A percentile compares a stretch with the other conserved stretches of the same genome.
Conservation (phyloP, 352 stramenopile species). For the Phytophthora brassicae region DNA sequence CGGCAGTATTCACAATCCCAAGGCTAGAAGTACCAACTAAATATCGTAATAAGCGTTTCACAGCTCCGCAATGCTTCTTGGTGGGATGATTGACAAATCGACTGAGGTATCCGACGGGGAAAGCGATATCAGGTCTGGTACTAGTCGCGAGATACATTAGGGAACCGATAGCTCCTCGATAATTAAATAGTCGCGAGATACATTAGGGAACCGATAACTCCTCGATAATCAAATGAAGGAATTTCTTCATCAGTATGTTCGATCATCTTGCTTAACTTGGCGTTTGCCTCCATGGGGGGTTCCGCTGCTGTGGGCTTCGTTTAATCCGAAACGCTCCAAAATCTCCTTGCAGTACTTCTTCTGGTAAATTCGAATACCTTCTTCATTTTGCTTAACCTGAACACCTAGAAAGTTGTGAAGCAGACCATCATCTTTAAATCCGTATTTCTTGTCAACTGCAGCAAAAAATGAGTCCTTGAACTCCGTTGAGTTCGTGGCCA, state of each 20-base stretch:
- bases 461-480: conserved; percentile 23
- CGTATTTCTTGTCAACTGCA: conserved; percentile 15
- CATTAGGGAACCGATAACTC: conserved; percentile 24
- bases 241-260: not conserved
- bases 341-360: conserved; percentile 10
- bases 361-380: conserved; percentile 4
- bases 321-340: not conserved
- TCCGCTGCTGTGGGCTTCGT: not conserved
- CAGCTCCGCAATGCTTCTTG: conserved; percentile 11
- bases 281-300: conserved; percentile 18
- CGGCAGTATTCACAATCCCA: not conserved
- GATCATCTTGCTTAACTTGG: not conserved
- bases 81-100: conserved; percentile 14
- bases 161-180: conserved; percentile 16
- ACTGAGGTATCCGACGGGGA: conserved; percentile 22
- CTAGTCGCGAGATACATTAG: conserved; percentile 34
- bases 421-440: conserved; percentile 17
- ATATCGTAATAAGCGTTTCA: conserved; percentile 1
- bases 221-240: conserved; percentile 9
- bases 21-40: not conserved
- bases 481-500: too few species aligned
- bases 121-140: conserved; percentile 22
- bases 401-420: conserved; percentile 6
- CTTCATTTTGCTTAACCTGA: conserved; percentile 9
- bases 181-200: conserved; percentile 25